These are phyloP conservation scores for Puccinia coronata DNA, from an alignment of 1,284 basidiomycete genomes.

Conservation along the genomic window DNA sequence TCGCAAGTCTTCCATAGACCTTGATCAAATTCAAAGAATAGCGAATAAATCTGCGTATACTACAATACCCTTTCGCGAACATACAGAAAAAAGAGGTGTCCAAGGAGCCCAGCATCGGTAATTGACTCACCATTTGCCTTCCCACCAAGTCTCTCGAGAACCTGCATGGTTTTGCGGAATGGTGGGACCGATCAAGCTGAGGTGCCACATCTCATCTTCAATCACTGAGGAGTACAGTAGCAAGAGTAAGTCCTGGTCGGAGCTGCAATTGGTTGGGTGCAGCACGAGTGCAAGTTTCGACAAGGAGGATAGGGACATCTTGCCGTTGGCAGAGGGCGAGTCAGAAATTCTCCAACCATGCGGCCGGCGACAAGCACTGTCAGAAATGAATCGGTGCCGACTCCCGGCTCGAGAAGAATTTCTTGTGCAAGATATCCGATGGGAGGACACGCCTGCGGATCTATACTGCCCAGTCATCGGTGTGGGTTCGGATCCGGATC, in stretches of 20 bases:
- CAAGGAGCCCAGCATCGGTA: no score
- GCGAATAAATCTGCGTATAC: neutral
- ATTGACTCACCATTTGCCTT: constrained; percentile 19
- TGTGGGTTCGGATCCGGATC: neutral
- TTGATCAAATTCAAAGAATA: neutral
- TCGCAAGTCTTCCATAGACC: constrained; percentile 19
- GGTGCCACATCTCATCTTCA: constrained; percentile 25
- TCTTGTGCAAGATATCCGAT: neutral
- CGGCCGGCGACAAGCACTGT: neutral
- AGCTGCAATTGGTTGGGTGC: constrained; percentile 13
- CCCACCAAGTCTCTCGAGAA: constrained; percentile 30
- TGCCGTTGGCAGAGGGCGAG: neutral
- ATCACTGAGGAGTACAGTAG: constrained; percentile 29
- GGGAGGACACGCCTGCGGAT: neutral
- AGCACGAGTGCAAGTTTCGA: constrained; percentile 22
- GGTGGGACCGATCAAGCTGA: constrained; percentile 26
- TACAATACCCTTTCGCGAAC: neutral
- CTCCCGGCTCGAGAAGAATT: no score
- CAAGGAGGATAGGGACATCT: constrained; percentile 3
- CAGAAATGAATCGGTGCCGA: neutral
- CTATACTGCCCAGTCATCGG: neutral
- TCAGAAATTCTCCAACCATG: no score
- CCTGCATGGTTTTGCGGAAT: neutral
- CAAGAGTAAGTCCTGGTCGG: neutral
- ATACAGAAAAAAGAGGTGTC: neutral